A percentile compares a stretch with the other conserved stretches of the same genome.
Evolutionary conservation across 345 rosid genomes (phyloP).

Genomic region (Gossypium sturtianum): DNA sequence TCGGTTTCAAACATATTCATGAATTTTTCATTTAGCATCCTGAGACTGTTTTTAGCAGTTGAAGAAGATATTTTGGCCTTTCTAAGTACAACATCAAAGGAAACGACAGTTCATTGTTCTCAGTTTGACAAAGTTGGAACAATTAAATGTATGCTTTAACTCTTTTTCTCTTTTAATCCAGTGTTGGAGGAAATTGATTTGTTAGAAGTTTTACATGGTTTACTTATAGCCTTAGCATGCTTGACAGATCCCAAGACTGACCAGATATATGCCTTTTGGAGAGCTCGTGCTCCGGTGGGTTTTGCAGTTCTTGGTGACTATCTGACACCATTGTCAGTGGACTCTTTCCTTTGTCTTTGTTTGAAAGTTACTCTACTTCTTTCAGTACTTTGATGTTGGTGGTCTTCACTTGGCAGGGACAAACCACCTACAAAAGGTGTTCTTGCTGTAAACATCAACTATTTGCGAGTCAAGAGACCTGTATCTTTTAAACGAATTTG

Average conservation of each 20-base stretch:
- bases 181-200: neutral
- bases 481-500: slow-evolving; percentile 71
- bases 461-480: slow-evolving; percentile 78
- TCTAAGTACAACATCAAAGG: slow-evolving; percentile 80
- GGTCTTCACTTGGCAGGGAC: slow-evolving; percentile 59
- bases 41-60: slow-evolving; percentile 86
- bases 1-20: slow-evolving; percentile 81
- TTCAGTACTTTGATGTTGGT: slow-evolving; percentile 9
- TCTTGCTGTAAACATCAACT: slow-evolving; percentile 73
- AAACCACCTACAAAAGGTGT: slow-evolving; percentile 97
- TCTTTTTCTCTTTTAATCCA: neutral
- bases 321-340: slow-evolving; percentile 80
- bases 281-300: slow-evolving; percentile 91
- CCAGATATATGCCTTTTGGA: slow-evolving; percentile 79
- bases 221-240: slow-evolving; percentile 19
- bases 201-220: slow-evolving; percentile 12
- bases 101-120: slow-evolving; percentile 73
- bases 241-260: slow-evolving; percentile 56
- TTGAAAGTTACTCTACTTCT: slow-evolving; percentile 9
- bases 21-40: slow-evolving; percentile 93
- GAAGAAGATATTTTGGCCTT: slow-evolving; percentile 89
- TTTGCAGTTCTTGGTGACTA: slow-evolving; percentile 96
- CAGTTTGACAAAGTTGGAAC: slow-evolving; percentile 91
- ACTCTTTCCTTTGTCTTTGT: slow-evolving; percentile 7
- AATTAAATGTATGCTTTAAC: slow-evolving; percentile 49